Base-by-base conservation (phyloP, 352 stramenopile genomes). In the Globisporangium perplexum region DNA sequence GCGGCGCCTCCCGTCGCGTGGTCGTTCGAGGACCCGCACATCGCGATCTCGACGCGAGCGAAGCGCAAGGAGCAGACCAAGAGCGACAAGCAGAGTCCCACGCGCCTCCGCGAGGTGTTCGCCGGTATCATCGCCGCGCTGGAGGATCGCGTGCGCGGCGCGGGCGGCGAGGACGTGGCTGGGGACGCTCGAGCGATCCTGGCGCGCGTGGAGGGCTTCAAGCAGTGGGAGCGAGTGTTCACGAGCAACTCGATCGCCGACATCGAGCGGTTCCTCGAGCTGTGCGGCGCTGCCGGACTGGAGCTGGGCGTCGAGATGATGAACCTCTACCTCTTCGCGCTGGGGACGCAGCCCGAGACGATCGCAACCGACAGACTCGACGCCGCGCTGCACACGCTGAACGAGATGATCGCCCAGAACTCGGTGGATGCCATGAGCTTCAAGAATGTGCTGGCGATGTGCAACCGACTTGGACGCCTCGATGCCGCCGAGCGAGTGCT, bases 401-500 rank as follows among this genome's bases (percentile, higher is more conserved):
- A 83, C 30, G 53, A 66, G 33, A 68, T 85, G 53, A 66, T 78
- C 46, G 12, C 24, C 3, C 48, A 43, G 10, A 23, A 31, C 28
- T 53, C 20, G 0, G 71, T 62, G 18, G 62, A 50, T 28, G 44
- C 51, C 22, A 47, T 35, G 44, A 69, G 67, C 15, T 77, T 83
- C 28, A 71, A 81, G 46, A 63, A 56, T 26, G 57, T 81, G 1
- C 51, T 85, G 47, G 55, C 51, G 42, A 53, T 57, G 39, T 81
- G 74, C 26, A 71, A 68, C 18, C 69, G 67, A 23, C 53, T 66
- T 17, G 69, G 66, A 30, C 47, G 44, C 0, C n/a, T 80, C 1
- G 47, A 48, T n/a, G 30, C 60, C 33, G 74, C 71, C 4, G n/a
- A 71, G n/a, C 54, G 28, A 15, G 63, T 81, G 28, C 53, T 85